Percentiles rank a stretch among this genome's conserved stretches.
Conservation (phyloP, 805 yeast species). For the Grigorovia transvaalensis region DNA sequence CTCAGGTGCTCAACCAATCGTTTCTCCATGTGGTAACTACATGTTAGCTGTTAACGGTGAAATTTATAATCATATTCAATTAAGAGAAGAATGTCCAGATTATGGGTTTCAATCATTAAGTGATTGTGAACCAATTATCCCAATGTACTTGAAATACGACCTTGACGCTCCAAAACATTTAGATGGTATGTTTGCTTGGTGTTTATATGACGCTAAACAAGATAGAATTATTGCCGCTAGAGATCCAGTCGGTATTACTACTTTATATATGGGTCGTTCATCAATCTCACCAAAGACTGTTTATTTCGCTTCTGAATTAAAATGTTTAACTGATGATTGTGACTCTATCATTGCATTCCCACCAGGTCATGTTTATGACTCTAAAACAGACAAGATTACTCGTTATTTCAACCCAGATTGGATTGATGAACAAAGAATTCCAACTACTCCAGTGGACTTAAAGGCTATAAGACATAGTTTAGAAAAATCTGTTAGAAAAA, state of each 20-base stretch:
- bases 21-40: slow-evolving; percentile 63
- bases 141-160: slow-evolving; percentile 78
- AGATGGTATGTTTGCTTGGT: slow-evolving; percentile 98
- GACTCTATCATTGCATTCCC: slow-evolving; percentile 91
- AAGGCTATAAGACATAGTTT: slow-evolving; percentile 63
- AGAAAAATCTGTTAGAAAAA: slow-evolving; percentile 94
- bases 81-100: slow-evolving; percentile 64
- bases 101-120: slow-evolving; percentile 77
- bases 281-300: slow-evolving; percentile 59
- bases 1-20: slow-evolving; percentile 96
- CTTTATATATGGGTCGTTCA: slow-evolving; percentile 88
- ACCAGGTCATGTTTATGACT: slow-evolving; percentile 96
- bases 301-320: slow-evolving; percentile 88
- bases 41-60: slow-evolving; percentile 91
- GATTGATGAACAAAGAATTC: slow-evolving; percentile 78
- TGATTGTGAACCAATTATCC: slow-evolving; percentile 97
- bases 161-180: slow-evolving; percentile 82
- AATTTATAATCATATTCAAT: slow-evolving; percentile 88
- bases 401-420: slow-evolving; percentile 89
- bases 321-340: slow-evolving; percentile 89
- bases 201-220: slow-evolving; percentile 66
- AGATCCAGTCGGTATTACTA: slow-evolving; percentile 96
- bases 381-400: slow-evolving; percentile 72
- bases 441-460: slow-evolving; percentile 67
- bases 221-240: slow-evolving; percentile 95